Evolutionary conservation across 2,329 filamentous ascomycete genomes (phyloP).

Genomic region (Curvularia eragrostidis): DNA sequence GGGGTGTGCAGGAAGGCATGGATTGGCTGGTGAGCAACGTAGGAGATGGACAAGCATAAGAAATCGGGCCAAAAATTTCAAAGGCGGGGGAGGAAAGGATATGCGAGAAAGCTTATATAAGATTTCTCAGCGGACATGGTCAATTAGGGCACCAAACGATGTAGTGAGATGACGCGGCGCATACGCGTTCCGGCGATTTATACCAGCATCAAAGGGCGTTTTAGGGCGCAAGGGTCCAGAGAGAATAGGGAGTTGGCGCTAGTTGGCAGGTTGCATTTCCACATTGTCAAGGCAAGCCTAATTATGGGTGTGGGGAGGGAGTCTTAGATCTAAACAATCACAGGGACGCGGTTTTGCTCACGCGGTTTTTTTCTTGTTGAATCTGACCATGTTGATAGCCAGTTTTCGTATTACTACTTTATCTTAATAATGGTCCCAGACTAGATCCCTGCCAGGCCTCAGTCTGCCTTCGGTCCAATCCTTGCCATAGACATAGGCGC

Average conservation of each 20-base stretch:
- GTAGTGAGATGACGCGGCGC: conserved; percentile 16
- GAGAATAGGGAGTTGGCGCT: conserved; percentile 8
- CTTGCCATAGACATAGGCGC: conserved; percentile 68
- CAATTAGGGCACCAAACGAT: conserved; percentile 6
- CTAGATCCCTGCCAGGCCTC: conserved; percentile 41
- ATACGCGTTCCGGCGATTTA: conserved; percentile 17
- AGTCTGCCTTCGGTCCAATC: conserved; percentile 46
- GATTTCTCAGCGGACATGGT: conserved; percentile 6
- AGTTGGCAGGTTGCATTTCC: conserved; percentile 2
- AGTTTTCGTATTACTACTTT: not conserved
- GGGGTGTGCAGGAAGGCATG: conserved; percentile 96
- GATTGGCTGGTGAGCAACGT: conserved; percentile 87
- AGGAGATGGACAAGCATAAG: conserved; percentile 13
- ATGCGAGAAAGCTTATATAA: not conserved
- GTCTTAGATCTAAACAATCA: not conserved
- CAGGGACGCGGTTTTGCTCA: not conserved
- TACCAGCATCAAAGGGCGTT: conserved; percentile 35
- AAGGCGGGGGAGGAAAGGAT: not conserved
- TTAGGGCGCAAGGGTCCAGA: conserved; percentile 20
- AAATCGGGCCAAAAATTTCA: too few species aligned
- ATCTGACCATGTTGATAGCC: not conserved
- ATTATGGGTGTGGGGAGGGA: not conserved
- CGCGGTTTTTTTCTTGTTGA: not conserved
- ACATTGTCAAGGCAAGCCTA: not conserved
- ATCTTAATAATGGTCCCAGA: conserved; percentile 32